A percentile compares a stretch with the other conserved stretches of the same genome.
These are phyloP conservation scores for Populus deltoides DNA, from an alignment of 345 rosid species.

Conservation along the genomic window DNA sequence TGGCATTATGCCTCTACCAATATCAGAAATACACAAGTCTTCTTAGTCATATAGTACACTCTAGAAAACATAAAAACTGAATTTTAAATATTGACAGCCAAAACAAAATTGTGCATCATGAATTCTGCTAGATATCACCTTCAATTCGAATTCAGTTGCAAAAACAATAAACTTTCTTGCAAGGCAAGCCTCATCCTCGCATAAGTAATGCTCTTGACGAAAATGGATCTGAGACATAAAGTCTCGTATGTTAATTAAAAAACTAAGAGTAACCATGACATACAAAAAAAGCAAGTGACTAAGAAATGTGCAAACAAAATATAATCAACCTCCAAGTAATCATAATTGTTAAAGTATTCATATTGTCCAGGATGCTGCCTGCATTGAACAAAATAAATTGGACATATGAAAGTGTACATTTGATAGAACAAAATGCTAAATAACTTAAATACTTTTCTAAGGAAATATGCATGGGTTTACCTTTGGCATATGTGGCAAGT, in stretches of 20 bases:
- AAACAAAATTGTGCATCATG: background rate
- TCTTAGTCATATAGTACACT: background rate
- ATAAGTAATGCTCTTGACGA: slow-evolving; percentile 20
- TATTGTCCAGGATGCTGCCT: slow-evolving; percentile 31
- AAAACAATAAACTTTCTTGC: slow-evolving; percentile 29
- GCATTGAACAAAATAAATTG: background rate
- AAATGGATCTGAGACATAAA: slow-evolving; percentile 21
- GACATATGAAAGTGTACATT: background rate
- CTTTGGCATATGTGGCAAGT: slow-evolving; percentile 33
- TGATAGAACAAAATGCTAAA: background rate
- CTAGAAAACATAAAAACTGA: background rate
- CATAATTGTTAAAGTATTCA: slow-evolving; percentile 22
- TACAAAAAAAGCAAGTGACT: background rate
- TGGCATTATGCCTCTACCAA: slow-evolving; percentile 24
- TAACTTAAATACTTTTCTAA: background rate
- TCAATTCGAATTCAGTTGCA: slow-evolving; percentile 23
- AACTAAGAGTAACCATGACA: background rate
- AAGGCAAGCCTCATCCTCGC: slow-evolving; percentile 31
- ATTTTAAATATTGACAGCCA: background rate
- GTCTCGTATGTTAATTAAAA: background rate
- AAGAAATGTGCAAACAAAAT: background rate
- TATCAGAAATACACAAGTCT: background rate
- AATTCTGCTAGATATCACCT: slow-evolving; percentile 9
- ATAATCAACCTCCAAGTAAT: slow-evolving; percentile 20
- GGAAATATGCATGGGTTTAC: background rate